Evolutionary conservation across 352 stramenopile species (phyloP), one percentile per base, ranked within the genome.

Genomic region (Phytopythium vexans): DNA sequence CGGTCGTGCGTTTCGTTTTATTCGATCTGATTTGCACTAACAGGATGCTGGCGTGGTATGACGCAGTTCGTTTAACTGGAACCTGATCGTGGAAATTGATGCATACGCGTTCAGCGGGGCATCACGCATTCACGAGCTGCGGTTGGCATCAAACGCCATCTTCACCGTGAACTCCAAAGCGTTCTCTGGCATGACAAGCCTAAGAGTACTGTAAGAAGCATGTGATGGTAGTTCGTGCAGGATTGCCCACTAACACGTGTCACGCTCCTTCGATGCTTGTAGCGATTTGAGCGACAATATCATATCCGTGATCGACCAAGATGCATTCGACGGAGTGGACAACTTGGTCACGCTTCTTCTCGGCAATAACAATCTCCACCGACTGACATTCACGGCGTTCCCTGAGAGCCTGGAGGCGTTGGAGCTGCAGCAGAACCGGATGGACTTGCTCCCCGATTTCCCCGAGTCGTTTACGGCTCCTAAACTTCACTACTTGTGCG

Each of bases 211-310:
- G 76, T 86, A 59, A 36, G 74, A 70, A 31, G 38, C 40, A 7
- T 14, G 8, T 8, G 5, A 15, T 21, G 12, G 12, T 31, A 27
- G 7, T 9, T 16, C 4, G 21, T 43, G n/a, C 4, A 6, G 8
- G 7, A 1, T 1, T 14, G 14, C 1, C 36, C 12, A 32, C 33
- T 49, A 8, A 11, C 39, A 32, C 16, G 8, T 36, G 37, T 12
- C 54, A 14, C 31, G 8, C 27, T 50, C n/a, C 15, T 52, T 33
- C 15, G 3, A 34, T 49, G 48, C 12, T 16, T 5, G 0, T 27
- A 86, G 77, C 31, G 77, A 87, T 56, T 59, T 89, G 50, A 82
- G 74, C 40, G 76, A 89, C 64, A 89, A 89, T 39, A 70, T 87
- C 16, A 84, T 89, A 40, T 89, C 78, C 1, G 54, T 85, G 12